Evolutionary conservation across 352 stramenopile genomes (phyloP), one percentile per base, ranked within the genome.

Genomic region (Phytophthora megakarya): DNA sequence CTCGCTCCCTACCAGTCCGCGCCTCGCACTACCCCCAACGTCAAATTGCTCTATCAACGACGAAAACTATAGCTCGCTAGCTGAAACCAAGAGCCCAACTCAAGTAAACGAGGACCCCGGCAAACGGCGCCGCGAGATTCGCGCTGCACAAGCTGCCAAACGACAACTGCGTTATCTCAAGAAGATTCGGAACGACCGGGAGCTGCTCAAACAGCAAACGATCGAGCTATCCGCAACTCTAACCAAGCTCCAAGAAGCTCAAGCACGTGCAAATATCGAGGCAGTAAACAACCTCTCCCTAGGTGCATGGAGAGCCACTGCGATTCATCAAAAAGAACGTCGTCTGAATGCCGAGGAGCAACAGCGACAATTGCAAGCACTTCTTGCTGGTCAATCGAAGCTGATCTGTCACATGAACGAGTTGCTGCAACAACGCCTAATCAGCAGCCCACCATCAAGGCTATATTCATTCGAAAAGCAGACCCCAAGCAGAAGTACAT

Each of bases 281-380:
- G 23, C 44, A 5, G 25, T 26, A n/a, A 33, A 19, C 16, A 10
- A 50, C 16, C 23, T 50, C 10, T 35, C 44, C 3, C 19, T 37
- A 16, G 44, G 23, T 11, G 44, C 25, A 22, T 50, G 44, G 44
- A 35, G 33, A 44, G 50, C 40, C 2, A 19, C 50, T 23, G 49
- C 59, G 2, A 22, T 51, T 3, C 42, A 44, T 6, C 59, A 67
- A 35, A 61, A 46, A 35, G 59, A 67, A 43, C 48, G 37, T 25
- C 59, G 50, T 8, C 16, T 50, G 16, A 16, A 50, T 18, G 32
- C 59, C 3, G 59, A 61, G 37, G 43, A 38, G 3, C n/a, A 50
- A 18, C 47, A 67, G 19, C 48, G 49, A 35, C 33, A 19, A 16
- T 43, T 61, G 22, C 44, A 51, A 33, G 10, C 16, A 3, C 30